Base-by-base conservation (phyloP, 164 flowering plant species). In the Hamamelis virginiana region DNA sequence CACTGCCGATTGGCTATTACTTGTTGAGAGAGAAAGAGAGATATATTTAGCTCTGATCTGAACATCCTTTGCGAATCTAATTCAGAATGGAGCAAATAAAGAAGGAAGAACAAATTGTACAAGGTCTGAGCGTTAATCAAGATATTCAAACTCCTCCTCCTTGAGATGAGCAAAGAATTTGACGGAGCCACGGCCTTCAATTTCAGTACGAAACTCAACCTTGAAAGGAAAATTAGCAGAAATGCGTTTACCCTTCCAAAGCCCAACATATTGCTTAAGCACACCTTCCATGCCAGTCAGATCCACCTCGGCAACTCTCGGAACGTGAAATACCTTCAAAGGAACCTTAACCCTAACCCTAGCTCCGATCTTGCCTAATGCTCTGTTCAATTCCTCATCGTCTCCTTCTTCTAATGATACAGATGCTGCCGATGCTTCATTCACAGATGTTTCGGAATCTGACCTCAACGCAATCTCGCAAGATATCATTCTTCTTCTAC, bases 151-250 rank as follows among this genome's bases (percentile, higher is more conserved):
- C 80, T 94, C 98, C 51, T 91, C 97, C 15, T 94, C 94, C 76
- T 75, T 90, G 55, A 94, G 90, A 81, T 94, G 98, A 0, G 92
- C 91, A 50, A 78, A 59, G 80, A 91, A 86, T 71, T 91, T 91
- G 62, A 89, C 85, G 12, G 82, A 72, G 0, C 87, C 83, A 16
- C 93, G 86, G 19, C 82, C 89, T 47, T 77, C 81, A 38, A 83
- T 64, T 0, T 85, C 75, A 8, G 55, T 62, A 38, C 79, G 64
- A 66, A 94, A 91, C 80, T 86, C 85, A 14, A 94, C 84, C 82
- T 89, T 94, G 67, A 66, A 91, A 9, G 98, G 97, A 12, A 81
- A 79, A 78, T 89, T 94, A 16, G 98, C 91, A 0, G 98, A 88
- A 44, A 94, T 86, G 13, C 68, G 78, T 64, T 87, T 91, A 1